Evolutionary conservation across 1,139 yeast species (phyloP), one percentile per base, ranked within the genome.

Genomic region (Kurtzmaniella natalensis): DNA sequence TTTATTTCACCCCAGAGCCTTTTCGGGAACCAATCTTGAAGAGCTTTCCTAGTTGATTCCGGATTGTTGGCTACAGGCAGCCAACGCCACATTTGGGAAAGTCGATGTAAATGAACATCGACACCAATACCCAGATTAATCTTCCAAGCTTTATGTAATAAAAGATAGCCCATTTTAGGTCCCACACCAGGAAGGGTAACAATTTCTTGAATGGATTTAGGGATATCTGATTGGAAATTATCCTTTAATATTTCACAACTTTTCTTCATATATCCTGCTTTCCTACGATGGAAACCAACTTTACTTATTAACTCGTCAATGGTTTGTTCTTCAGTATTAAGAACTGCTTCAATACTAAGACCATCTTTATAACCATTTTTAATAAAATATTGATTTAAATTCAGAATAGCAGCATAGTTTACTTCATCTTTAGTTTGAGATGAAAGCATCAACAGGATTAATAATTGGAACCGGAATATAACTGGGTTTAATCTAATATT

Each of bases 401-500:
- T 68, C 21, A 58, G 57, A 81, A 89, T 81, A 1, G 94, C 95
- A 29, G 69, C 70, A 34, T 70, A 84, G 43, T 85, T 89, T 23
- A 81, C 78, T 51, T 86, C 95, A 55, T 92, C 98, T 50, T 84
- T 87, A 1, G 97, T 92, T 48, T 89, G 97, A 0, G 96, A 76
- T 10, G 95, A 85, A 22, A 92, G 72, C 92, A 89, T 85, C 35
- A 89, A 66, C 3, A 95, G 79, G 0, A 87, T 67, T 29, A 89
- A 62, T 25, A 86, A 64, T 55, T 88, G 96, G 51, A 81, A 82
- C 32, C 96, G 64, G 47, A 71, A 79, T 18, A 61, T 51, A 42
- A 57, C 45, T 0, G 79, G 77, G 31, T 61, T 49, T 2, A 31
- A 29, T 34, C 50, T 46, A 10, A 67, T 44, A 8, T 51, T 49